These are phyloP conservation scores for Colletotrichum lini DNA, from an alignment of 2,329 filamentous ascomycete species.

Conservation along the genomic window DNA sequence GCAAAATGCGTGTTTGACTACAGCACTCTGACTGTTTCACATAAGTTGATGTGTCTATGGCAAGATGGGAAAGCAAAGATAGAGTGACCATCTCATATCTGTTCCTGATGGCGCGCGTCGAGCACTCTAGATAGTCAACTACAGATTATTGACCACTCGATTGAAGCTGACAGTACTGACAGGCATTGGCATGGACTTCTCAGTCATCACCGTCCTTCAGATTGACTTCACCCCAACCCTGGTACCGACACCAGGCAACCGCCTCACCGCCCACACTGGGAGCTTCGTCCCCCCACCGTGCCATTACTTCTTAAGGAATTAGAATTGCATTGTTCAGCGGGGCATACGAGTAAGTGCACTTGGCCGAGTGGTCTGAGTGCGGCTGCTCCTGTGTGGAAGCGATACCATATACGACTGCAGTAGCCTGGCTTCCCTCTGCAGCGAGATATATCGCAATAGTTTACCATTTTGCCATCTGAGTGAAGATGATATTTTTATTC, in stretches of 20 bases:
- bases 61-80: too few species aligned
- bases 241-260: background rate
- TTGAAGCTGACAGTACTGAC: too few species aligned
- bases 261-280: background rate
- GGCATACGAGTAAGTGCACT: slow-evolving; percentile 8
- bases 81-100: too few species aligned
- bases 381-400: slow-evolving; percentile 1
- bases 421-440: slow-evolving; percentile 7
- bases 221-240: background rate
- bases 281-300: background rate
- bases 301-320: background rate
- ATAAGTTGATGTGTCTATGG: too few species aligned
- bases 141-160: too few species aligned
- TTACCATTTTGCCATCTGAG: slow-evolving; percentile 17
- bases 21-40: too few species aligned
- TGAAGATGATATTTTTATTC: background rate
- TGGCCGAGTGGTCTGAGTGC: slow-evolving; percentile 11
- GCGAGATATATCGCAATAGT: background rate
- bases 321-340: background rate
- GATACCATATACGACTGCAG: slow-evolving; percentile 11
- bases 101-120: too few species aligned
- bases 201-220: background rate
- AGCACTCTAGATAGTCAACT: too few species aligned
- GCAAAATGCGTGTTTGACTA: too few species aligned
- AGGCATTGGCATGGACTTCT: too few species aligned